phyloP scores from a whole-genome alignment of 2,329 filamentous ascomycete species.

The Calonectria montana region DNA sequence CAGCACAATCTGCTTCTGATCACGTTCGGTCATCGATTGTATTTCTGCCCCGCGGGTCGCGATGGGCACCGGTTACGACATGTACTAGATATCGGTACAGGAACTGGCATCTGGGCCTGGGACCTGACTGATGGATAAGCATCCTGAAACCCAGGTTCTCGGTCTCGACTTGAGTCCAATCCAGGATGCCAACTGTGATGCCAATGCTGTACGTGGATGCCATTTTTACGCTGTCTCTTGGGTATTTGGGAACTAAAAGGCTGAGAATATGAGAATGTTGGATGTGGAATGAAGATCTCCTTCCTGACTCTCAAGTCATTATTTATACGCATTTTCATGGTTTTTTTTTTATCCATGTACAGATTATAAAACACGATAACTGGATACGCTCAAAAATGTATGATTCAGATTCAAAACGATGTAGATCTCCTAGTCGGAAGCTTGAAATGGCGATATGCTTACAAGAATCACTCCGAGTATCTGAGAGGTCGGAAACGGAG shows the following conservation, averaged over 20 bases:
- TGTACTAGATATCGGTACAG: constrained; percentile 43
- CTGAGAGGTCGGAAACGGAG: neutral
- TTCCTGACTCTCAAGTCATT: neutral
- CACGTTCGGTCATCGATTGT: constrained; percentile 41
- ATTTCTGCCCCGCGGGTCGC: constrained; percentile 30
- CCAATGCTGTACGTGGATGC: neutral
- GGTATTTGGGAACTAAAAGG: neutral
- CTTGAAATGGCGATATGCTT: neutral
- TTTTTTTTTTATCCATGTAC: neutral
- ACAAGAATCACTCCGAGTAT: neutral
- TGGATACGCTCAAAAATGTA: neutral
- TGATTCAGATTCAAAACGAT: neutral
- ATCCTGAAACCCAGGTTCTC: constrained; percentile 29
- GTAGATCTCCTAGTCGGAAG: neutral
- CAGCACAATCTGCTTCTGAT: constrained; percentile 41
- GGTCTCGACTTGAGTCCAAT: constrained; percentile 41
- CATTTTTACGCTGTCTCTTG: neutral
- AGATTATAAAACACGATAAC: too few species aligned
- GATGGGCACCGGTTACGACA: constrained; percentile 28
- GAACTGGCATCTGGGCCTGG: constrained; percentile 43
- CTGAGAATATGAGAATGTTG: neutral
- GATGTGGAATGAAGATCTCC: neutral
- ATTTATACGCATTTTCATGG: neutral
- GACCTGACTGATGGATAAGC: constrained; percentile 42
- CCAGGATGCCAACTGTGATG: constrained; percentile 20